A percentile compares a stretch with the other conserved stretches of the same genome.
Conservation (phyloP, 202 grass and related monocot species). For the Schoenoplectus tabernaemontani region DNA sequence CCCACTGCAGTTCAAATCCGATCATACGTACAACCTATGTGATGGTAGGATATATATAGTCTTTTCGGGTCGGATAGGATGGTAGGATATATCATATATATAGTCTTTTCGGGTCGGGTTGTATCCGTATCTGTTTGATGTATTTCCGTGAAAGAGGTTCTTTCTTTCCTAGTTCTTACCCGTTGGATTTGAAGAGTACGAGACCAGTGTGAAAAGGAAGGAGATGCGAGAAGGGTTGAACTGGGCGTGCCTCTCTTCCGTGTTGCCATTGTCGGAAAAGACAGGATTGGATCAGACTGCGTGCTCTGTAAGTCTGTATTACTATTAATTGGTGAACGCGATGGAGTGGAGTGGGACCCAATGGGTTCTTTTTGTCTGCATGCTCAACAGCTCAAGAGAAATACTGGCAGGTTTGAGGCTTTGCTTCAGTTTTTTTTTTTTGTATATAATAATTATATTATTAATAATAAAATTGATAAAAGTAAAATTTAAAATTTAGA, state of each 20-base stretch:
- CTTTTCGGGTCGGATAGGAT: neutral
- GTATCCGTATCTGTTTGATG: neutral
- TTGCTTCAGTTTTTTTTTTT: too few species aligned
- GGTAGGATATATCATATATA: neutral
- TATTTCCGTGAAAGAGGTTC: neutral
- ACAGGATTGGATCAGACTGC: neutral
- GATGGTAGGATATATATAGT: neutral
- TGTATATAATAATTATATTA: too few species aligned
- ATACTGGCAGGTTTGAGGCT: neutral
- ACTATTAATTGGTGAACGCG: neutral
- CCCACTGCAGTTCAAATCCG: neutral
- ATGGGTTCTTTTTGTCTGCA: neutral
- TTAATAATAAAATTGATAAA: too few species aligned
- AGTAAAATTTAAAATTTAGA: too few species aligned
- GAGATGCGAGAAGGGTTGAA: neutral
- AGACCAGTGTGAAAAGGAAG: neutral
- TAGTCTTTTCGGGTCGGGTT: too few species aligned
- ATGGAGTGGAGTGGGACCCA: neutral
- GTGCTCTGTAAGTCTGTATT: neutral
- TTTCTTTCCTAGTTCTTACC: neutral
- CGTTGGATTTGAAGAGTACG: neutral
- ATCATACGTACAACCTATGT: neutral
- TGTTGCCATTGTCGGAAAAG: slow-evolving; percentile 8
- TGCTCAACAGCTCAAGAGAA: neutral
- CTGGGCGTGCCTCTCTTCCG: neutral